These are phyloP conservation scores for Penicillium sp. DNA, from an alignment of 2,329 filamentous ascomycete species.

Conservation along the genomic window DNA sequence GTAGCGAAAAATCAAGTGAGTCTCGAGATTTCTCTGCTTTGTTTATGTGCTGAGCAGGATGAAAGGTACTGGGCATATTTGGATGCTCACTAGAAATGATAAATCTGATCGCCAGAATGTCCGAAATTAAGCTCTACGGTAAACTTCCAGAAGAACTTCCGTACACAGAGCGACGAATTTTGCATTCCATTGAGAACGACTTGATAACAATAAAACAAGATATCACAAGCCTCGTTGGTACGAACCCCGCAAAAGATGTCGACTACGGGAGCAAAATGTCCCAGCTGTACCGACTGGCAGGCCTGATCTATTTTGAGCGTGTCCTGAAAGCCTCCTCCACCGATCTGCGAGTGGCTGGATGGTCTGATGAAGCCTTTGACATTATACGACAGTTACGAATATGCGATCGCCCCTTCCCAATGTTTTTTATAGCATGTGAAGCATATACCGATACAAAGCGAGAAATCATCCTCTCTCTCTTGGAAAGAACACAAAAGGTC, in stretches of 20 bases:
- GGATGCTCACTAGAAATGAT: background rate
- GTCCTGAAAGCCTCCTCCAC: background rate
- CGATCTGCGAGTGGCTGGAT: background rate
- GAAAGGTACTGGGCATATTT: background rate
- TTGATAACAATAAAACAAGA: background rate
- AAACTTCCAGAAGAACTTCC: background rate
- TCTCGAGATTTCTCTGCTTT: background rate
- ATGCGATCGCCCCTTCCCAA: conserved; percentile 8
- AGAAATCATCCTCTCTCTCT: background rate
- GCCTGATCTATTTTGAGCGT: background rate
- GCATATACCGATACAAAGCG: conserved; percentile 1
- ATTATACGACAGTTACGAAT: background rate
- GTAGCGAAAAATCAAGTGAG: background rate
- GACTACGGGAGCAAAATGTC: background rate
- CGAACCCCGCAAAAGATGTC: background rate
- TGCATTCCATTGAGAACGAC: background rate
- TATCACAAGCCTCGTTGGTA: background rate
- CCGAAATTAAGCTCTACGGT: background rate
- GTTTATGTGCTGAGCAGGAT: background rate
- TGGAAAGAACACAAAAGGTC: background rate
- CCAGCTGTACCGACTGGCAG: background rate
- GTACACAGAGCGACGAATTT: background rate
- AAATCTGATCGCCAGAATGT: background rate
- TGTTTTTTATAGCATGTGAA: conserved; percentile 8
- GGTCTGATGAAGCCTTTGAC: background rate